phyloP scores from a whole-genome alignment of 2,329 filamentous ascomycete genomes.

The Samsoniella hepiali region DNA sequence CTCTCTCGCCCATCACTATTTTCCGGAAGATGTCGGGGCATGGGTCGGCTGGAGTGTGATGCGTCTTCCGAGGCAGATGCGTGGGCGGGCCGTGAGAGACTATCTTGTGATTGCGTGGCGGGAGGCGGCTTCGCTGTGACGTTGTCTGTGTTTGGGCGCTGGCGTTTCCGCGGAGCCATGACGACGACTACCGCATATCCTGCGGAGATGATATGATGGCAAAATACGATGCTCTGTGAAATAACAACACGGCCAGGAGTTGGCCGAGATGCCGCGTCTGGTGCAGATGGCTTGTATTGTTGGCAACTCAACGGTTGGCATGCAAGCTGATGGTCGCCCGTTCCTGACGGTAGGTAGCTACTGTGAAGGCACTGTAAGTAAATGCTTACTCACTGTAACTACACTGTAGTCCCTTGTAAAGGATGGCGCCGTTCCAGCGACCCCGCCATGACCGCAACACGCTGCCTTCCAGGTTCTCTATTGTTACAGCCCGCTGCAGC shows the following conservation, averaged over 20 bases:
- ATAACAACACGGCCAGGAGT: conserved; percentile 3
- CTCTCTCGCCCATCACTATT: neutral
- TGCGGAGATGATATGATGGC: neutral
- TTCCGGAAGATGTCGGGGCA: conserved; percentile 9
- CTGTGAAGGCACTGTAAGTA: neutral
- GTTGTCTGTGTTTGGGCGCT: conserved; percentile 30
- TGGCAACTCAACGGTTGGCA: conserved; percentile 6
- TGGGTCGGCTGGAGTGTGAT: conserved; percentile 12
- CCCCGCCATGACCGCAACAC: neutral
- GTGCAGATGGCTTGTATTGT: conserved; percentile 5
- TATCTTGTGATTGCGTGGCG: conserved; percentile 21
- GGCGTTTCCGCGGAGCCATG: conserved; percentile 36
- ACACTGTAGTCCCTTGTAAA: too few species aligned
- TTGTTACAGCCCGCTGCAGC: too few species aligned
- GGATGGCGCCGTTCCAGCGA: neutral
- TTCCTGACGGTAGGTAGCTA: conserved; percentile 3
- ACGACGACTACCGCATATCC: conserved; percentile 1
- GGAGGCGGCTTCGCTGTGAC: conserved; percentile 20
- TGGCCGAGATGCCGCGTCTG: conserved; percentile 1
- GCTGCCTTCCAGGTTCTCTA: neutral
- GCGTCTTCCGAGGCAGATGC: conserved; percentile 21
- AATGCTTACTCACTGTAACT: neutral
- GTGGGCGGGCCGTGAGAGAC: conserved; percentile 13
- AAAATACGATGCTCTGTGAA: neutral
- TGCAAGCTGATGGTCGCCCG: conserved; percentile 7